Evolutionary conservation across 352 stramenopile genomes (phyloP).

Genomic region (Pelagophyceae sp.): DNA sequence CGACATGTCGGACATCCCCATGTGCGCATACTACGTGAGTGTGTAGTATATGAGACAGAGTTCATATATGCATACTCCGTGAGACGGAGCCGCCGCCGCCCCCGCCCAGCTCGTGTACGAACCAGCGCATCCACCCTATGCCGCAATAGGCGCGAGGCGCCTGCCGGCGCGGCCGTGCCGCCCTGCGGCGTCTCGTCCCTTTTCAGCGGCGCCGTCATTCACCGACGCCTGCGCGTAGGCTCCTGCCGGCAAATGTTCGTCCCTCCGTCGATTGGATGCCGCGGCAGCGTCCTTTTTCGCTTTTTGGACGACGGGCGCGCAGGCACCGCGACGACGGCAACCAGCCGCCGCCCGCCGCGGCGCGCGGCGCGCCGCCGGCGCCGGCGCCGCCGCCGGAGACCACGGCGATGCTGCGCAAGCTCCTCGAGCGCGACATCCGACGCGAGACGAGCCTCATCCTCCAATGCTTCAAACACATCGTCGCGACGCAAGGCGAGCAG

Average conservation of each 20-base stretch:
- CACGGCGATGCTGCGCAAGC: not conserved
- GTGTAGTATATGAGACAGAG: no score
- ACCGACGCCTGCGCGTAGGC: no score
- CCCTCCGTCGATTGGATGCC: no score
- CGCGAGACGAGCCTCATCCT: conserved; percentile 3
- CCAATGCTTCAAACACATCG: not conserved
- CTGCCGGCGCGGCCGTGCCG: not conserved
- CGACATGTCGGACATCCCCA: not conserved
- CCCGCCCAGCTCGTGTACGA: no score
- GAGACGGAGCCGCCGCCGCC: no score
- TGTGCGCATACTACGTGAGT: not conserved
- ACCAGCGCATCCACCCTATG: no score
- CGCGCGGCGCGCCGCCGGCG: not conserved
- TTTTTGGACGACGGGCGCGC: no score
- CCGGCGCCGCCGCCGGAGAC: not conserved
- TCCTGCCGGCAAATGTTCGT: no score
- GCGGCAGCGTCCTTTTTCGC: no score
- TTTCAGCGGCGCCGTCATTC: no score
- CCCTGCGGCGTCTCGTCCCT: not conserved
- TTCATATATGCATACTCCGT: no score
- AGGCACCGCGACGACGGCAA: not conserved
- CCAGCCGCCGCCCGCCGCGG: not conserved
- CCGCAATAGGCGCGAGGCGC: not conserved
- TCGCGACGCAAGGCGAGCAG: not conserved
- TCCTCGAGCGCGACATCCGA: not conserved